These are phyloP conservation scores for Scheffersomyces insectosa DNA, from an alignment of 1,139 yeast genomes.

Conservation along the genomic window DNA sequence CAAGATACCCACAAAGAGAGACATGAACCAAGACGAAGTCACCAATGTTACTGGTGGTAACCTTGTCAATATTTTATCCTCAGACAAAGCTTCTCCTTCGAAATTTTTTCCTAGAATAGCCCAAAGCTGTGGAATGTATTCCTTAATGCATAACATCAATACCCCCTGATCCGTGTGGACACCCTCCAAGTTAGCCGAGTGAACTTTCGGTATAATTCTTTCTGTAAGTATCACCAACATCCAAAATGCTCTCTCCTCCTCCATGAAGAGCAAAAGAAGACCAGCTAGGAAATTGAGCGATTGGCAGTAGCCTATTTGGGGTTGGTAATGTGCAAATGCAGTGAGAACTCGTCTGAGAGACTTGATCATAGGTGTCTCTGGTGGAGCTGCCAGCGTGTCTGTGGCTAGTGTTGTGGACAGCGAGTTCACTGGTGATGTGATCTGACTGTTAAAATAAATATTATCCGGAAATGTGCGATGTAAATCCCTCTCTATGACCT, in stretches of 20 bases:
- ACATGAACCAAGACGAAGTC: conserved; percentile 98
- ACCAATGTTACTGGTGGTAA: conserved; percentile 91
- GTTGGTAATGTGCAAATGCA: conserved; percentile 84
- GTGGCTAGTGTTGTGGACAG: conserved; percentile 3
- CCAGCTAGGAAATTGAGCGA: conserved; percentile 92
- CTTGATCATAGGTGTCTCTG: conserved; percentile 64
- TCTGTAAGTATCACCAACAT: conserved; percentile 91
- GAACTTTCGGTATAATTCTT: conserved; percentile 85
- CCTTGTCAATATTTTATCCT: conserved; percentile 65
- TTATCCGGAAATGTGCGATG: conserved; percentile 95
- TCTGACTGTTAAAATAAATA: conserved; percentile 54
- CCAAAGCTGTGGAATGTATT: conserved; percentile 86
- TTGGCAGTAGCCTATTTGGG: conserved; percentile 94
- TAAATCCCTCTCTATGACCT: conserved; percentile 89
- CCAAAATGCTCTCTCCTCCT: conserved; percentile 92
- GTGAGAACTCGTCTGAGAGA: conserved; percentile 78
- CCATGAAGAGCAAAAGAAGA: conserved; percentile 73
- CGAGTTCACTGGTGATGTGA: conserved; percentile 4
- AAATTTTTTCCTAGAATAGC: conserved; percentile 43
- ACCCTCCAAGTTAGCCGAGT: conserved; percentile 87
- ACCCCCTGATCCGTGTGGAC: conserved; percentile 96
- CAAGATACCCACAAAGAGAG: conserved; percentile 81
- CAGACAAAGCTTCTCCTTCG: conserved; percentile 47
- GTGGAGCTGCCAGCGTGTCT: background rate
- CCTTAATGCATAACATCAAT: conserved; percentile 79